Percentiles rank a stretch among this genome's conserved stretches.
phyloP scores from a whole-genome alignment of 1,284 basidiomycete species.

The Melampsora americana region DNA sequence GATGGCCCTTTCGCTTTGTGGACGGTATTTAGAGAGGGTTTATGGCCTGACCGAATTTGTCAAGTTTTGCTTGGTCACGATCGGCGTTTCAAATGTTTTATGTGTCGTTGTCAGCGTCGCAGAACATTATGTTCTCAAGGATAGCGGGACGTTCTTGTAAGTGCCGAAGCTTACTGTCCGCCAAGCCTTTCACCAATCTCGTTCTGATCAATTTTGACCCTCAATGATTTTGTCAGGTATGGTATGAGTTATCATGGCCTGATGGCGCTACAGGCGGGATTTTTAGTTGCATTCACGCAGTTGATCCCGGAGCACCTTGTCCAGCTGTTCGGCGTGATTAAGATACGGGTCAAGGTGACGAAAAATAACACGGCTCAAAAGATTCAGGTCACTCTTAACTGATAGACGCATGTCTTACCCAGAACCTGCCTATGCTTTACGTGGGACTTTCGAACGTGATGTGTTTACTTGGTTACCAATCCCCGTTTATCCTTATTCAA shows the following conservation, averaged over 20 bases:
- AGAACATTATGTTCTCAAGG: conserved; percentile 56
- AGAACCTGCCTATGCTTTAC: conserved; percentile 90
- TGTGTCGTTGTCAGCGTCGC: conserved; percentile 77
- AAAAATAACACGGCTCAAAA: background rate
- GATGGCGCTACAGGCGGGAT: conserved; percentile 81
- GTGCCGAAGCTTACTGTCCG: conserved; percentile 13
- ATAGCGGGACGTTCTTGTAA: conserved; percentile 26
- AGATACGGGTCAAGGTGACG: conserved; percentile 79
- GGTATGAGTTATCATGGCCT: conserved; percentile 86
- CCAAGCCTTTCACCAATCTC: conserved; percentile 40
- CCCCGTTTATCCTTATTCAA: conserved; percentile 92
- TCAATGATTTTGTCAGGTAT: conserved; percentile 61
- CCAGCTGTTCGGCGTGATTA: conserved; percentile 80
- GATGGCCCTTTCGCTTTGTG: conserved; percentile 72
- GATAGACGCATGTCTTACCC: conserved; percentile 3
- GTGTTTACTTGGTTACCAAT: conserved; percentile 80
- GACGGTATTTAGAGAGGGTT: conserved; percentile 84
- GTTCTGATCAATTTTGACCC: conserved; percentile 18
- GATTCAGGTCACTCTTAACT: background rate
- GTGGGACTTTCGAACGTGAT: conserved; percentile 84
- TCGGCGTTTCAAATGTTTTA: conserved; percentile 80
- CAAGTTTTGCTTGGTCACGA: conserved; percentile 76
- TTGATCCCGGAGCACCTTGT: conserved; percentile 96
- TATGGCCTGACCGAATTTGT: conserved; percentile 84
- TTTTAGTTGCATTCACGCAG: conserved; percentile 94